Evolutionary conservation across 2,329 filamentous ascomycete genomes (phyloP).

Genomic region (Diaporthe sp.): DNA sequence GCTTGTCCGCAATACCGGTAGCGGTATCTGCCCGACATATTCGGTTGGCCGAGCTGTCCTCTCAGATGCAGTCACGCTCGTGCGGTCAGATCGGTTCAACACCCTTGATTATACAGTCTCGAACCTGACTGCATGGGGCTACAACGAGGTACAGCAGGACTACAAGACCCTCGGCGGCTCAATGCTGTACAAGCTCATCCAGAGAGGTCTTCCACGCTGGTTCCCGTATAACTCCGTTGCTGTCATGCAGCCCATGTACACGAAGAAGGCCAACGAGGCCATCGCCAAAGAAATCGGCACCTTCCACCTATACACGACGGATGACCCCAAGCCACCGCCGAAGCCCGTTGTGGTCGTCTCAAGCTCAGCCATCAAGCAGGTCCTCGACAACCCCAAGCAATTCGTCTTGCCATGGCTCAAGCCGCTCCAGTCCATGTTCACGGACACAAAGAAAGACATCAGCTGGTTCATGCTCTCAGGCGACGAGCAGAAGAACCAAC

Average conservation of each 20-base stretch:
- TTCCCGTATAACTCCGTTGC: constrained; percentile 45
- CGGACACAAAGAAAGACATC: constrained; percentile 52
- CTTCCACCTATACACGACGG: constrained; percentile 50
- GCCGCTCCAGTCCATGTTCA: constrained; percentile 50
- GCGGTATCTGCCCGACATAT: constrained; percentile 32
- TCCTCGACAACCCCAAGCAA: constrained; percentile 46
- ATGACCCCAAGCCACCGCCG: constrained; percentile 53
- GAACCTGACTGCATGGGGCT: constrained; percentile 77
- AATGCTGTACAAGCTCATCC: constrained; percentile 36
- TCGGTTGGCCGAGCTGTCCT: constrained; percentile 60
- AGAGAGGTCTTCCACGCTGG: constrained; percentile 29
- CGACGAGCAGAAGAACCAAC: constrained; percentile 49
- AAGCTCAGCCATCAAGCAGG: constrained; percentile 18
- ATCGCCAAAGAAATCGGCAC: constrained; percentile 57
- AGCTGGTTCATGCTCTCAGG: constrained; percentile 57
- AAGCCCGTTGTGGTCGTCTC: constrained; percentile 44
- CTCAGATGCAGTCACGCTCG: constrained; percentile 73
- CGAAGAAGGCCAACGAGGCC: constrained; percentile 54
- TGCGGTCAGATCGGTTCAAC: constrained; percentile 76
- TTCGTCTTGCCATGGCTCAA: constrained; percentile 53
- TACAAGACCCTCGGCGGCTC: constrained; percentile 27
- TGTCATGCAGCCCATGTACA: constrained; percentile 62
- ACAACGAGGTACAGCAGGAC: constrained; percentile 33
- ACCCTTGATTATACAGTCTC: constrained; percentile 71
- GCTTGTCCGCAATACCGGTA: constrained; percentile 8